Conservation (phyloP, 768 basidiomycete genomes). For the Calvatia gigantea region DNA sequence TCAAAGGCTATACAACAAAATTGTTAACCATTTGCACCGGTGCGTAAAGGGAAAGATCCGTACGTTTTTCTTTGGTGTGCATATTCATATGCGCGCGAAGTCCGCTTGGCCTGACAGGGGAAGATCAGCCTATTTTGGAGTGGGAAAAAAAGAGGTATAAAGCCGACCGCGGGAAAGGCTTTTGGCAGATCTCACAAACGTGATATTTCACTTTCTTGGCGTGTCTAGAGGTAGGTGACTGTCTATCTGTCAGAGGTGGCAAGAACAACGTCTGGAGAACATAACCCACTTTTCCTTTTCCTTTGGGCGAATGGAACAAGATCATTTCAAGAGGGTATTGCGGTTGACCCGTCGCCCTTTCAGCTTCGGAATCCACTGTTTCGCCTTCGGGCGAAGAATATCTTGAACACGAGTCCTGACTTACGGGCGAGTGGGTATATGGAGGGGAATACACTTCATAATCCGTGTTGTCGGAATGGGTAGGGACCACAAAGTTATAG, state of each 20-base stretch:
- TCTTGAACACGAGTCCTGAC: neutral
- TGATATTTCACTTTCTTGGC: conserved; percentile 32
- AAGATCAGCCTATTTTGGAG: neutral
- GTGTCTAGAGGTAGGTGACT: conserved; percentile 8
- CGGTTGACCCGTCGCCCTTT: too few relatives aligned
- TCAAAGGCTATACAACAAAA: conserved; percentile 20
- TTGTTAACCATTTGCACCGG: neutral
- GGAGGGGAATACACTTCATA: neutral
- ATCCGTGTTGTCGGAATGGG: neutral
- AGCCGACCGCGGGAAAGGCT: conserved; percentile 29
- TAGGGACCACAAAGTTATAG: neutral
- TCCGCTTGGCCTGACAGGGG: conserved; percentile 27
- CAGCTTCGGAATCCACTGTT: conserved; percentile 1
- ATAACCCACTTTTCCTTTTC: neutral
- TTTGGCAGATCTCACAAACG: conserved; percentile 28
- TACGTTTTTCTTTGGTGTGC: conserved; percentile 31
- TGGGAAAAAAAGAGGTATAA: neutral
- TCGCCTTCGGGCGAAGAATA: neutral
- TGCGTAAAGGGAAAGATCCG: conserved; percentile 1
- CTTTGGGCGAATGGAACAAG: neutral
- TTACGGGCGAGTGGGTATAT: neutral
- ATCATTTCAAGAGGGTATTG: neutral
- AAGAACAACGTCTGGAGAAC: neutral
- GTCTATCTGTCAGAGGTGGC: neutral
- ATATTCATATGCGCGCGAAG: conserved; percentile 33